These are phyloP conservation scores for Lasiosphaeria miniovina DNA, from an alignment of 495 filamentous ascomycete genomes.

Conservation along the genomic window DNA sequence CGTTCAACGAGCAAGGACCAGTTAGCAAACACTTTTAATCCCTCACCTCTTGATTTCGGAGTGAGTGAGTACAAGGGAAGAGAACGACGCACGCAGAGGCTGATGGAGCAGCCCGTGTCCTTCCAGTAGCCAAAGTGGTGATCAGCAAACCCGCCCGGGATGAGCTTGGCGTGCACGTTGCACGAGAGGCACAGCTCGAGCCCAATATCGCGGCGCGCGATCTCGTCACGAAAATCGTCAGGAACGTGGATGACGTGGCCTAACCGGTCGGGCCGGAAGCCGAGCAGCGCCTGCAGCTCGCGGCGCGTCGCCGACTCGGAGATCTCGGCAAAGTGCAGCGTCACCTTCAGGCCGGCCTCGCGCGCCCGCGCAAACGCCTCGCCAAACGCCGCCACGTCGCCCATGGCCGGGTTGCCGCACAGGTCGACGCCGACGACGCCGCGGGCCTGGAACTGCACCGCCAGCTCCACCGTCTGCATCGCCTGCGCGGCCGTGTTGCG, in stretches of 20 bases:
- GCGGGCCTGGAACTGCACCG: conserved; percentile 47
- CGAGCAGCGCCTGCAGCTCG: conserved; percentile 62
- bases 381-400: conserved; percentile 55
- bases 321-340: conserved; percentile 77
- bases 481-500: conserved; percentile 57
- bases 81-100: conserved; percentile 22
- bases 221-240: conserved; percentile 49
- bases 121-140: conserved; percentile 25
- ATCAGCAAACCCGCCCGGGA: conserved; percentile 64
- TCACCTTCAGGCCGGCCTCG: conserved; percentile 53
- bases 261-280: conserved; percentile 64
- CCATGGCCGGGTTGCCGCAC: conserved; percentile 70
- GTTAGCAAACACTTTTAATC: not conserved
- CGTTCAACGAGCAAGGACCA: conserved; percentile 7
- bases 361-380: conserved; percentile 55
- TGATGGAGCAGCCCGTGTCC: not conserved
- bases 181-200: conserved; percentile 79
- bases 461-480: conserved; percentile 59
- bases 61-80: conserved; percentile 7
- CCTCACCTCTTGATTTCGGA: not conserved
- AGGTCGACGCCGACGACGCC: conserved; percentile 78
- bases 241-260: conserved; percentile 79
- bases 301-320: conserved; percentile 45
- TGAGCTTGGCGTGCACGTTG: conserved; percentile 76
- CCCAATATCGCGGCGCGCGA: conserved; percentile 47